Base-by-base conservation (phyloP, 768 basidiomycete species). In the Macrolepiota albuminosa region DNA sequence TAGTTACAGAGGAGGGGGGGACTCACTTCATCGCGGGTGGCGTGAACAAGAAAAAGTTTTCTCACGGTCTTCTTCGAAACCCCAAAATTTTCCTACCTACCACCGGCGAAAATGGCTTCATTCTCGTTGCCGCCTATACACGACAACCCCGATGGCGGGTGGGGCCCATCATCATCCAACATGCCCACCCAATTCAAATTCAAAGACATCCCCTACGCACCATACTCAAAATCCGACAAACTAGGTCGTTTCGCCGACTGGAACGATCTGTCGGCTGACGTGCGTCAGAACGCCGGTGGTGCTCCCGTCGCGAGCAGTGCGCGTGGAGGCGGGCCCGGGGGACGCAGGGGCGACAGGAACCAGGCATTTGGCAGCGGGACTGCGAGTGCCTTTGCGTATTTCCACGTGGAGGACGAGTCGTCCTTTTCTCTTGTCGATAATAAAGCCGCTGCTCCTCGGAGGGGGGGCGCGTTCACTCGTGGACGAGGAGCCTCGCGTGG, bases 191-290 rank as follows among this genome's bases (percentile, higher is more conserved):
- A 93, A 63, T 98, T 96, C 78, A 95, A 95, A 76, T 97, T 97
- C 83, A 94, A 93, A 74, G 97, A 98, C 67, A 97, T 98, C 61
- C 97, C 97, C 49, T 99, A 98, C 70, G 95, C 96, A 0, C 95
- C 95, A 5, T 98, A 93, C 82, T 94, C 94, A 76, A 99, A 99
- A 85, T 88, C 93, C 40, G 97, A 99, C 81, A 98, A 98, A 74
- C 87, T 99, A 58, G 94, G 93, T 56, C 88, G 96, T 56, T 91
- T 99, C 69, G 96, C 96, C 51, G 96, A 99, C 78, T 99, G 96
- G 95, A 93, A 93, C 73, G 91, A 93, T 71, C 74, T 85, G 29
- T 81, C 87, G 34, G 70, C 81, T 54, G 88, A 90, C 68, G 79
- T 74, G 62, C 84, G 87, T 50, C 85, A 87, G 69, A 66, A 79